Base-by-base conservation (phyloP, 768 basidiomycete genomes). In the Russula compacta region DNA sequence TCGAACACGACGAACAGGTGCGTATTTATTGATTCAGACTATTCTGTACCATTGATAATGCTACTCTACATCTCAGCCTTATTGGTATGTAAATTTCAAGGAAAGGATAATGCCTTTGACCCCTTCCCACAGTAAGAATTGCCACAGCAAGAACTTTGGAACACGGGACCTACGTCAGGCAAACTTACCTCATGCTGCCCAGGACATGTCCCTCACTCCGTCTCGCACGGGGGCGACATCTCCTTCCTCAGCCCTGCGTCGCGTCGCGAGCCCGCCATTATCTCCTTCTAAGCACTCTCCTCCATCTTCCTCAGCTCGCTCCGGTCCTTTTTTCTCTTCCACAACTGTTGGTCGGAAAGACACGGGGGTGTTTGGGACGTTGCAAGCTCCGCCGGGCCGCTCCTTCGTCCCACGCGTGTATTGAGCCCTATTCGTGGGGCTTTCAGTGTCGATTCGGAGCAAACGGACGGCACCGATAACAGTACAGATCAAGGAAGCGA, bases 1-100 rank as follows among this genome's bases (percentile, higher is more conserved):
- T 92, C 7, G 92, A 95, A 71, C 92, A 95, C 69, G 83, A 94
- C 68, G 80, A 86, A 69, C 76, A 89, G 79, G 92, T 89, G 64
- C 59, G 70, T 64, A 39, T 29, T 29, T 43, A 33, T 10, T 39
- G 42, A 55, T 46, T 39, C 35, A 52, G 56, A 58, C 49, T 51
- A 52, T 54, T 44, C 64, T 32, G 12, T 14, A 56, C 44, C 42
- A 56, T 51, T 51, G 15, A 61, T 17, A 21, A 55, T 9, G 19
- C 12, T 19, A n/a, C 39, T 48, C 21, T 48, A 40, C 53, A 24
- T 11, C 56, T 33, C 56, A 78, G 77, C 77, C 78, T n/a, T 78
- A 78, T 69, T 79, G 76, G 78, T 78, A 71, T 57, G 74, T 19
- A 21, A 12, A 52, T 51, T 40, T 42, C n/a, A 15, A 11, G 17